A percentile compares a stretch with the other conserved stretches of the same genome.
Evolutionary conservation across 2,329 filamentous ascomycete genomes (phyloP).

Genomic region (Alternaria angustiovoidea): DNA sequence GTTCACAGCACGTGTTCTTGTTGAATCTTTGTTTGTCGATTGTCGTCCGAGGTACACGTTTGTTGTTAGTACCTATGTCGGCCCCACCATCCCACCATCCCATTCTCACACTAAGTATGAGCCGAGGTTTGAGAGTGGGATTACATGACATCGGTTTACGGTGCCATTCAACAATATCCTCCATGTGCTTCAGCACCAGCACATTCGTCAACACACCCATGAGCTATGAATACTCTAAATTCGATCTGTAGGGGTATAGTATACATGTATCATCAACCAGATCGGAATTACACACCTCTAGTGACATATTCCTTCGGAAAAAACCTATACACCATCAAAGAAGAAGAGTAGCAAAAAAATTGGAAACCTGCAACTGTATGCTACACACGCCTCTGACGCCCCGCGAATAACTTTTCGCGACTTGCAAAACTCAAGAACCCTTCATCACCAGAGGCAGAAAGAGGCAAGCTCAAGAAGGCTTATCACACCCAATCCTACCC

Average conservation of each 20-base stretch:
- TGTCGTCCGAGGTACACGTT: background rate
- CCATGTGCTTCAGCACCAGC: no score
- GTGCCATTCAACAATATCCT: fast-evolving
- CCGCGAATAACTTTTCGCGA: conserved; percentile 23
- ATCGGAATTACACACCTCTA: background rate
- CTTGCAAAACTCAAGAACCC: background rate
- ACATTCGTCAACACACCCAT: background rate
- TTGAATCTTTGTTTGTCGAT: background rate
- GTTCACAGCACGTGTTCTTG: background rate
- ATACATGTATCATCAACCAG: conserved; percentile 6
- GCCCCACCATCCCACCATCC: conserved; percentile 1
- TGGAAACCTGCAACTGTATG: background rate
- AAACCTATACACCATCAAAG: background rate
- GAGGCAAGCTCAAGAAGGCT: conserved; percentile 54
- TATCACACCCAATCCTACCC: conserved; percentile 83
- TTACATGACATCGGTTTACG: background rate
- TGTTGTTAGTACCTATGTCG: background rate
- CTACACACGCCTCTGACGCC: conserved; percentile 8
- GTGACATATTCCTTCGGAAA: background rate
- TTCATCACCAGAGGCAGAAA: background rate
- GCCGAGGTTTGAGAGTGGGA: background rate
- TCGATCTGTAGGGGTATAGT: conserved; percentile 15
- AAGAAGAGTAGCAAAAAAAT: no score
- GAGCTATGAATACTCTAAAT: background rate
- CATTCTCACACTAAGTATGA: background rate